These are phyloP conservation scores for Oenanthe sinensis DNA, from an alignment of 129 eudicot genomes.

Conservation along the genomic window DNA sequence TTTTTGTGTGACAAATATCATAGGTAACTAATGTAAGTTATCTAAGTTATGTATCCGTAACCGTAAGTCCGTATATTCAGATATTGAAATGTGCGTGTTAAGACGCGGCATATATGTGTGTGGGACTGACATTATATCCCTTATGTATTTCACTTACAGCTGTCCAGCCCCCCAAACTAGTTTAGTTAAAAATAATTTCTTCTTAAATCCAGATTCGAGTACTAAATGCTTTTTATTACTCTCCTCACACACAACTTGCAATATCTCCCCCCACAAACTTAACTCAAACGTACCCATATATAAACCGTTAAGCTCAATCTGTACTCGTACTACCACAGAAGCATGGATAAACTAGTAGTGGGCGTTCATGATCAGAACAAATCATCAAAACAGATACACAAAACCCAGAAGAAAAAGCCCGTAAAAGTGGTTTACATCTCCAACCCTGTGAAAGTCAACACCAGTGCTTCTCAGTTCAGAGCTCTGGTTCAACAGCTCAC, in stretches of 20 bases:
- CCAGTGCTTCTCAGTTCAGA: slow-evolving; percentile 62
- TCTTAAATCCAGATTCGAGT: neutral
- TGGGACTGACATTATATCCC: neutral
- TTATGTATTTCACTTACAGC: neutral
- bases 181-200: neutral
- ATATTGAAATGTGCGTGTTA: neutral
- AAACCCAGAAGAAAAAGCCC: slow-evolving; percentile 36
- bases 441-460: slow-evolving; percentile 66
- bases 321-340: neutral
- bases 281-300: no score
- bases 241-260: neutral
- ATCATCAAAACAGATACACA: slow-evolving; percentile 18
- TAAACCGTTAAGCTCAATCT: neutral
- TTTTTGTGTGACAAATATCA: no score
- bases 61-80: no score
- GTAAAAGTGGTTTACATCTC: slow-evolving; percentile 69
- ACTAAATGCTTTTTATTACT: neutral
- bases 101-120: neutral
- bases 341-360: slow-evolving; percentile 39
- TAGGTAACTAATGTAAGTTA: no score
- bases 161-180: neutral
- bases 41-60: no score
- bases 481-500: slow-evolving; percentile 67
- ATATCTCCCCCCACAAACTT: neutral
- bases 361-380: slow-evolving; percentile 9